phyloP scores from a whole-genome alignment of 1,284 basidiomycete species.

The Athelia psychrophila region DNA sequence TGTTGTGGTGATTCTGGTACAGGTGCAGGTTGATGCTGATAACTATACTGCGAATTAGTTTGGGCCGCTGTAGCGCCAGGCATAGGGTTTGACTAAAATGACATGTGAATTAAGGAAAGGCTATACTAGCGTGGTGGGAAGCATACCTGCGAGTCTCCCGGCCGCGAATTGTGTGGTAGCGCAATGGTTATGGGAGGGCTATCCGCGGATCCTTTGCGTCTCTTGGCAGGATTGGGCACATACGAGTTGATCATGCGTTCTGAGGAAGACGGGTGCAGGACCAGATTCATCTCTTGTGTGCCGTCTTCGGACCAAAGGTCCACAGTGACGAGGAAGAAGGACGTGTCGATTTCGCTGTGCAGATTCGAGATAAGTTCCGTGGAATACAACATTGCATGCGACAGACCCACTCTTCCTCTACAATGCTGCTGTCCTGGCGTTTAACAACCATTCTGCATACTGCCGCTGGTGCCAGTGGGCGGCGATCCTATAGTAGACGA shows the following conservation, averaged over 20 bases:
- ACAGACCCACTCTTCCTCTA: constrained; percentile 72
- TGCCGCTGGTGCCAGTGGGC: constrained; percentile 86
- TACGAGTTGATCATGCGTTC: constrained; percentile 62
- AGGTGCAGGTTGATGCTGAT: too few species aligned
- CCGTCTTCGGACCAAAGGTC: constrained; percentile 86
- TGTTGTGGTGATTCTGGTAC: neutral
- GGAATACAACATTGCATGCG: constrained; percentile 5
- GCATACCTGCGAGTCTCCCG: constrained; percentile 28
- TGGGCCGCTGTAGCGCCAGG: neutral
- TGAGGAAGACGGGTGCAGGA: constrained; percentile 76
- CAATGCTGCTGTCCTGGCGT: constrained; percentile 61
- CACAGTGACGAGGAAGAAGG: constrained; percentile 85
- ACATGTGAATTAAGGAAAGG: too few species aligned
- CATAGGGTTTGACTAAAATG: neutral
- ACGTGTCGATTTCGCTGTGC: constrained; percentile 75
- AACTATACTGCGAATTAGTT: too few species aligned
- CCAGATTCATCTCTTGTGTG: constrained; percentile 80
- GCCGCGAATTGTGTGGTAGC: constrained; percentile 33
- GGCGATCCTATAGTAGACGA: constrained; percentile 64
- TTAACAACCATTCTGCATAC: constrained; percentile 79
- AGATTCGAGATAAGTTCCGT: constrained; percentile 13
- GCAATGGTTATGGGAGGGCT: constrained; percentile 35
- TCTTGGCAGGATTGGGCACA: constrained; percentile 41
- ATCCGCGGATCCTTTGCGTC: constrained; percentile 25
- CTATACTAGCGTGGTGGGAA: neutral